These are phyloP conservation scores for Pleurotus tuber-regium DNA, from an alignment of 768 basidiomycete genomes.

Conservation along the genomic window DNA sequence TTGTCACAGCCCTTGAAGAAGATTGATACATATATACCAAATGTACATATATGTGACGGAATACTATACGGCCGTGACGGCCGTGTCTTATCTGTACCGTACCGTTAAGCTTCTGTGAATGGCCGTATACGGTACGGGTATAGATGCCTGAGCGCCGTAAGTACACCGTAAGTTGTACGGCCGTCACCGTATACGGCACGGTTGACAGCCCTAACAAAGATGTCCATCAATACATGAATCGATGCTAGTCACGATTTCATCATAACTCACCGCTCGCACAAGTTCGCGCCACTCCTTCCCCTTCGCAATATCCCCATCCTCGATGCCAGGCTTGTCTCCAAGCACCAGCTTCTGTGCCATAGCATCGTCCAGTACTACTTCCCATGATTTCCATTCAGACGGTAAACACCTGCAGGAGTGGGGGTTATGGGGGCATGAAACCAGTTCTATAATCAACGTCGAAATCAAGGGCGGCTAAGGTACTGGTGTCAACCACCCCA, in stretches of 20 bases:
- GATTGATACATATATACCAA: no score
- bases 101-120: no score
- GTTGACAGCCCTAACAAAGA: background rate
- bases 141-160: no score
- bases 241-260: constrained; percentile 6
- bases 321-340: constrained; percentile 51
- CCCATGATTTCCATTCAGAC: constrained; percentile 69
- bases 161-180: no score
- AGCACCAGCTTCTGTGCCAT: constrained; percentile 48
- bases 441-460: constrained; percentile 91
- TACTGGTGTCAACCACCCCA: constrained; percentile 24
- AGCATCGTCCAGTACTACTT: constrained; percentile 53
- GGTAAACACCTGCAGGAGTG: constrained; percentile 65
- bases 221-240: constrained; percentile 8
- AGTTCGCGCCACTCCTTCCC: constrained; percentile 53
- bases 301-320: constrained; percentile 33
- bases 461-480: constrained; percentile 81
- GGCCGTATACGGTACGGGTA: no score
- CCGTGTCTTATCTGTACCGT: no score
- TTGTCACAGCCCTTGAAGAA: no score
- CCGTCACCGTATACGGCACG: no score
- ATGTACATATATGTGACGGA: no score
- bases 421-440: constrained; percentile 84
- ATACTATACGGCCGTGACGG: no score
- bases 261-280: constrained; percentile 48